phyloP scores from a whole-genome alignment of 2,329 filamentous ascomycete species.

The Colletotrichum neosansevieriae region DNA sequence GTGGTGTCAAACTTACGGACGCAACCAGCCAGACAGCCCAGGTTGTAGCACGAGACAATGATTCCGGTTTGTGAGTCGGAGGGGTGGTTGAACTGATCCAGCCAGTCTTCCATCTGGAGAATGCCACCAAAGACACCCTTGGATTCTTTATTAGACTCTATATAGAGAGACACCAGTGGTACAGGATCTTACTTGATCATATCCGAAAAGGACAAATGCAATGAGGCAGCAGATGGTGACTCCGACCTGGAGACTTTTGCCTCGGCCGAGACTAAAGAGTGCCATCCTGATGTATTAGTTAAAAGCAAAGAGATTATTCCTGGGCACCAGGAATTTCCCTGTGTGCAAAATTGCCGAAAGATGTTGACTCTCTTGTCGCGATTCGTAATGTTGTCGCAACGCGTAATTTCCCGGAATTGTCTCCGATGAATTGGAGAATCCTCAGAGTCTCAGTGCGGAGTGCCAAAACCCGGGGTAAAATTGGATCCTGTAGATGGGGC shows the following conservation, averaged over 20 bases:
- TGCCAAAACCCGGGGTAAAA: slow-evolving; percentile 3
- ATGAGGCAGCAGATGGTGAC: slow-evolving; percentile 27
- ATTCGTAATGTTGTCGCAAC: too few species aligned
- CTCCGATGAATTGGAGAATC: not conserved
- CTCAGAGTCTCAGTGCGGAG: not conserved
- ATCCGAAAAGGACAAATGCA: slow-evolving; percentile 53
- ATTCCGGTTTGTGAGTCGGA: slow-evolving; percentile 46
- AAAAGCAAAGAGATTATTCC: too few species aligned
- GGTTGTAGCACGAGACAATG: slow-evolving; percentile 51
- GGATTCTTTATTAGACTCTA: too few species aligned
- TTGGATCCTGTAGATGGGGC: not conserved
- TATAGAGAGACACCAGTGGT: too few species aligned
- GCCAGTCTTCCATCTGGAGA: slow-evolving; percentile 58
- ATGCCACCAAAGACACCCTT: slow-evolving; percentile 60
- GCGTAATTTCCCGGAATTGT: too few species aligned
- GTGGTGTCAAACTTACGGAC: slow-evolving; percentile 29
- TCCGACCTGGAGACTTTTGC: slow-evolving; percentile 24
- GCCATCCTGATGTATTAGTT: not conserved
- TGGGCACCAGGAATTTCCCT: too few species aligned
- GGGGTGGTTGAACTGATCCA: slow-evolving; percentile 45
- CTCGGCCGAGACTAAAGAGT: slow-evolving; percentile 18
- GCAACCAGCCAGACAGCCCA: slow-evolving; percentile 58
- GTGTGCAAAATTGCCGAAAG: too few species aligned
- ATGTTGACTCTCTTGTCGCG: too few species aligned
- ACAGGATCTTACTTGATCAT: slow-evolving; percentile 52